Conservation (phyloP, 495 filamentous ascomycete species). For the Cladorrhinum samala region DNA sequence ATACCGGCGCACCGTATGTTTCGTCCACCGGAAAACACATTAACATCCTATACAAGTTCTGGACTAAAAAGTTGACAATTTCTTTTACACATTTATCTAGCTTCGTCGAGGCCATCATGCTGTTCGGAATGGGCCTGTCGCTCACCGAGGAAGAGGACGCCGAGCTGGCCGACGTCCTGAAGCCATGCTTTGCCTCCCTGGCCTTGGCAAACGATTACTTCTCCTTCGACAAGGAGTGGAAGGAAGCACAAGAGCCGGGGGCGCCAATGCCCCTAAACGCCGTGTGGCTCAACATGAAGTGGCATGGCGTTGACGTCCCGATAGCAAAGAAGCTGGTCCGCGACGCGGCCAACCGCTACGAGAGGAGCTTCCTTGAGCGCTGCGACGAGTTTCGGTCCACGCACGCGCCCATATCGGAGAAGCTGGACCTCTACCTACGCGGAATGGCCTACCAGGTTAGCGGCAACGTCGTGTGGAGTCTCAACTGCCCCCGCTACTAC, state of each 20-base stretch:
- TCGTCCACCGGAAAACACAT: no score
- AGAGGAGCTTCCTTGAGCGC: neutral
- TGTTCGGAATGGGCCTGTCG: neutral
- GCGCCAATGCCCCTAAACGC: neutral
- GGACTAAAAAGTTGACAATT: neutral
- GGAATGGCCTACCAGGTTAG: neutral
- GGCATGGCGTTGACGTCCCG: neutral
- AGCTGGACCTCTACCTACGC: neutral
- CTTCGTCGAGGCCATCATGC: neutral
- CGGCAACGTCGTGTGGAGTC: slow-evolving; percentile 1
- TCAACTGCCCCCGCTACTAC: slow-evolving; percentile 3
- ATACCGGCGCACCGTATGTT: neutral
- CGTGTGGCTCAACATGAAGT: neutral
- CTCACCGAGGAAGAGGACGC: neutral
- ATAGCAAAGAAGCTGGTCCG: neutral
- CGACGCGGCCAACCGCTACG: neutral
- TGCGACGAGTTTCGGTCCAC: neutral
- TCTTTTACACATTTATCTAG: neutral
- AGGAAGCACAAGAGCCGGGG: neutral
- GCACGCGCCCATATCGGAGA: neutral
- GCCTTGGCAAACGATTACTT: slow-evolving; percentile 2
- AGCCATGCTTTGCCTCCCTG: neutral
- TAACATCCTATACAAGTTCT: neutral
- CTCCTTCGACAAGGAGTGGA: neutral
- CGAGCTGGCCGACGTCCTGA: neutral